A percentile compares a stretch with the other conserved stretches of the same genome.
Evolutionary conservation across 2,329 filamentous ascomycete genomes (phyloP).

Genomic region (Paecilomyces sp.): DNA sequence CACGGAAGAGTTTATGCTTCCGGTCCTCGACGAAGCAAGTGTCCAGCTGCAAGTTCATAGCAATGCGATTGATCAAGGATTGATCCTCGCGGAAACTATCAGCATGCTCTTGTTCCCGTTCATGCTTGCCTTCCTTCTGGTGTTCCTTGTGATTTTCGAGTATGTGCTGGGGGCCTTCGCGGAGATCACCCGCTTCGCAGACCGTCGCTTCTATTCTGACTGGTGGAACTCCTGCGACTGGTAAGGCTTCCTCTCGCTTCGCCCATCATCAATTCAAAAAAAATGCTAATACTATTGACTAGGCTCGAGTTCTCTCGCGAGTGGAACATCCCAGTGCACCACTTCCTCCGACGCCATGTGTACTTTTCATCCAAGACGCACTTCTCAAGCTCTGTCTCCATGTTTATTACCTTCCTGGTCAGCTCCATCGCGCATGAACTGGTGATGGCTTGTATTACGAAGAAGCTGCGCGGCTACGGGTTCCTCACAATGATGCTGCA

Average conservation of each 20-base stretch:
- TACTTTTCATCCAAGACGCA: slow-evolving; percentile 74
- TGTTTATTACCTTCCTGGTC: slow-evolving; percentile 84
- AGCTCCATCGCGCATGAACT: slow-evolving; percentile 87
- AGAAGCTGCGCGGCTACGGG: slow-evolving; percentile 91
- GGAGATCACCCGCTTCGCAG: slow-evolving; percentile 87
- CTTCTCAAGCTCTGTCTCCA: slow-evolving; percentile 70
- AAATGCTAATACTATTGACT: slow-evolving; percentile 1
- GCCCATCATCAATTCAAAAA: slow-evolving; percentile 39
- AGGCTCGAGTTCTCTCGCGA: slow-evolving; percentile 91
- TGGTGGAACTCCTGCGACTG: slow-evolving; percentile 59
- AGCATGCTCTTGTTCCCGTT: slow-evolving; percentile 92
- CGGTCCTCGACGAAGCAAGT: slow-evolving; percentile 72
- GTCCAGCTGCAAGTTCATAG: slow-evolving; percentile 41
- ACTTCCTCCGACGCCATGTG: slow-evolving; percentile 89
- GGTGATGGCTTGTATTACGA: slow-evolving; percentile 95
- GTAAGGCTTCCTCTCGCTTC: slow-evolving; percentile 39
- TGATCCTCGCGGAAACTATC: slow-evolving; percentile 84
- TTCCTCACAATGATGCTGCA: slow-evolving; percentile 95
- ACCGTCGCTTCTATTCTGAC: slow-evolving; percentile 83
- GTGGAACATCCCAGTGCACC: slow-evolving; percentile 97
- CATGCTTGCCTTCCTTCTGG: slow-evolving; percentile 89
- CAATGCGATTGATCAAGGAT: slow-evolving; percentile 57
- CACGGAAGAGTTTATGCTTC: slow-evolving; percentile 91
- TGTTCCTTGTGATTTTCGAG: slow-evolving; percentile 98
- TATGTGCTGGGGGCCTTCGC: slow-evolving; percentile 92